Conservation (phyloP, 169 alveolate species). For the Plasmodium malariae region DNA sequence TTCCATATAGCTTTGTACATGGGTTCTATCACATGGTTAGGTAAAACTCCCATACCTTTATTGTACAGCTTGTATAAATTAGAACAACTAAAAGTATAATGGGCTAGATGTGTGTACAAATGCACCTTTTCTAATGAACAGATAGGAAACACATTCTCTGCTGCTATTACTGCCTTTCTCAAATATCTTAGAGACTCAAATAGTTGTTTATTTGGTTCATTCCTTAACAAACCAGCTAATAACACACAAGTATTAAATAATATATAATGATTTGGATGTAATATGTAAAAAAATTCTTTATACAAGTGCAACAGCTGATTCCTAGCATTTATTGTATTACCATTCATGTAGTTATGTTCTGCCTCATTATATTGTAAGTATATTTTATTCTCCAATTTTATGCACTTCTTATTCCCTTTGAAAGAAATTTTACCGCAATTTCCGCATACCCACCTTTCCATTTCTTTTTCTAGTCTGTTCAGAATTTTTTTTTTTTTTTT, state of each 20-base stretch:
- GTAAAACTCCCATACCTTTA: constrained; percentile 48
- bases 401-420: constrained; percentile 69
- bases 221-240: constrained; percentile 88
- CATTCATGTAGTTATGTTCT: constrained; percentile 78
- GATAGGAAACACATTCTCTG: constrained; percentile 89
- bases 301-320: constrained; percentile 80
- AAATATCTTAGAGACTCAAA: constrained; percentile 80
- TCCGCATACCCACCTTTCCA: constrained; percentile 84
- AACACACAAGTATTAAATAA: constrained; percentile 87
- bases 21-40: constrained; percentile 79
- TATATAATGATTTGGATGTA: constrained; percentile 90
- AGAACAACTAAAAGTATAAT: constrained; percentile 81
- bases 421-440: constrained; percentile 83
- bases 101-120: constrained; percentile 86
- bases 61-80: constrained; percentile 57
- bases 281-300: constrained; percentile 81
- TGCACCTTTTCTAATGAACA: constrained; percentile 90
- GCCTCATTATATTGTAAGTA: constrained; percentile 78
- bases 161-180: constrained; percentile 86
- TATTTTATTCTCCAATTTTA: constrained; percentile 79
- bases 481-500: constrained; percentile 55
- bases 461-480: constrained; percentile 33
- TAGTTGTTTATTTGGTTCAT: constrained; percentile 83
- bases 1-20: constrained; percentile 84
- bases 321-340: constrained; percentile 84